These are phyloP conservation scores for Spathaspora boniae DNA, from an alignment of 805 yeast species.

Conservation along the genomic window DNA sequence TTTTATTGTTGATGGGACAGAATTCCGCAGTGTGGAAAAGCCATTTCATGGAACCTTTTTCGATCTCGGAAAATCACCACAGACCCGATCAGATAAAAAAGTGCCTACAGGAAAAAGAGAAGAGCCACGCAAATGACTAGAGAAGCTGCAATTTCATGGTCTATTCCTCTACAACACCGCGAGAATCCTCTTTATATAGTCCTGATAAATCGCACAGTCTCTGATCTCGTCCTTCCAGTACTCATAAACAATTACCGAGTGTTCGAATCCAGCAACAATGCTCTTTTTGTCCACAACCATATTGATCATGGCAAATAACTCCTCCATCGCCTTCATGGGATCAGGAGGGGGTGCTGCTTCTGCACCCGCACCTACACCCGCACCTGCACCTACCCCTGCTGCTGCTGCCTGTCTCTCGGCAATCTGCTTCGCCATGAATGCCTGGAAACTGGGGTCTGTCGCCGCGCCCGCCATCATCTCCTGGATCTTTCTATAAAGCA, in stretches of 20 bases:
- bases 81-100: no score
- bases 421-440: constrained; percentile 5
- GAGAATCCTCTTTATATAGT: constrained; percentile 21
- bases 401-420: no score
- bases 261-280: constrained; percentile 20
- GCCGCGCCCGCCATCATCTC: constrained; percentile 17
- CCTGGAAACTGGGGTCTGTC: constrained; percentile 11
- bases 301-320: constrained; percentile 10
- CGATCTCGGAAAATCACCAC: no score
- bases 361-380: no score
- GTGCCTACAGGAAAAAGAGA: constrained; percentile 4
- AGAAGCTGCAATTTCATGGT: not conserved
- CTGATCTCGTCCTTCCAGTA: constrained; percentile 35
- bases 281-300: constrained; percentile 15
- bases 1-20: no score
- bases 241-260: constrained; percentile 24
- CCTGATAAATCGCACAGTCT: constrained; percentile 30
- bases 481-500: constrained; percentile 27
- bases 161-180: constrained; percentile 7
- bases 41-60: no score
- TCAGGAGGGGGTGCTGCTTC: not conserved
- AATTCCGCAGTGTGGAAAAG: no score
- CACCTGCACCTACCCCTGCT: no score
- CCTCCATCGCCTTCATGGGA: constrained; percentile 1
- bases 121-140: not conserved